These are phyloP conservation scores for Phascolomyces articulosus DNA, from an alignment of 371 early-diverging fungal genomes.

Conservation along the genomic window DNA sequence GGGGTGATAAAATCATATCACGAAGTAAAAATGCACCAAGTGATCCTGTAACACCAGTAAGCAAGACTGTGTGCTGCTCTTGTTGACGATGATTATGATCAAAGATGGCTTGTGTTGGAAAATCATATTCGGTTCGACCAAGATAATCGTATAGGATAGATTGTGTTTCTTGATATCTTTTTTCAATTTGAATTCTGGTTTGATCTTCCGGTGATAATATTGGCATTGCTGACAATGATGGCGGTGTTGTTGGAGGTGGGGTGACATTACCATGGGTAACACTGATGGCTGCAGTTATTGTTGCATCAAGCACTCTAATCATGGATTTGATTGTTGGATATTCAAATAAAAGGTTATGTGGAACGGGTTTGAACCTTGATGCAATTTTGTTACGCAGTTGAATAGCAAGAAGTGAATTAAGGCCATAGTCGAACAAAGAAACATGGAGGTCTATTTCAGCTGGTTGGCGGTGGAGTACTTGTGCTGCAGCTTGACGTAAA, in stretches of 20 bases:
- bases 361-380: conserved; percentile 17
- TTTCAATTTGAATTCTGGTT: neutral
- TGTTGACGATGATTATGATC: neutral
- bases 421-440: conserved; percentile 23
- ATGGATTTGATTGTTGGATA: conserved; percentile 26
- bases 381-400: conserved; percentile 22
- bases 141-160: conserved; percentile 13
- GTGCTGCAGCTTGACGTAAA: conserved; percentile 2
- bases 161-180: conserved; percentile 16
- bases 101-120: conserved; percentile 8
- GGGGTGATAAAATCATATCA: conserved; percentile 22
- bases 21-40: conserved; percentile 38
- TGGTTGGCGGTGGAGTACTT: neutral
- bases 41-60: conserved; percentile 49
- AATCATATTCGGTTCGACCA: conserved; percentile 21
- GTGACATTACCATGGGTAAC: neutral
- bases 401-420: conserved; percentile 16
- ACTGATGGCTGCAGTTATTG: neutral
- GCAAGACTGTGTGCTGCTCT: conserved; percentile 26
- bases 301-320: neutral
- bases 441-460: neutral
- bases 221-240: too few species aligned
- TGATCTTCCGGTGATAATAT: too few species aligned
- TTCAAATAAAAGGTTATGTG: conserved; percentile 38
- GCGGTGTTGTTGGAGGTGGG: too few species aligned